These are phyloP conservation scores for Geranomyces michiganensis DNA, from an alignment of 192 early-diverging fungal genomes.

Conservation along the genomic window DNA sequence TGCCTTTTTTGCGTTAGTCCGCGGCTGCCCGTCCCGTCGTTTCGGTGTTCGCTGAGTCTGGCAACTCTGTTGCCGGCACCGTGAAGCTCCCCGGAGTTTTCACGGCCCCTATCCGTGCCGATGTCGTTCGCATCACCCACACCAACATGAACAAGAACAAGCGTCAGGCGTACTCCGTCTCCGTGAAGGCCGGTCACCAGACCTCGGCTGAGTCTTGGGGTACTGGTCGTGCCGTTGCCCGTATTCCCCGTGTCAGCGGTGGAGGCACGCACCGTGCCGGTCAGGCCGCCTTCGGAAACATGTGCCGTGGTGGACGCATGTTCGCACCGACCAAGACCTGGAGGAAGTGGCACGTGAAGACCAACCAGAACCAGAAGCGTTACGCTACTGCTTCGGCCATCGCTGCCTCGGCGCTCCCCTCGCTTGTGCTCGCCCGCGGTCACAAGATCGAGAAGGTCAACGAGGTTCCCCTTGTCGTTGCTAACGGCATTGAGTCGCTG, in stretches of 20 bases:
- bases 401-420: conserved; percentile 89
- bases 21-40: conserved; percentile 80
- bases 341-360: conserved; percentile 99
- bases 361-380: conserved; percentile 97
- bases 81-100: conserved; percentile 88
- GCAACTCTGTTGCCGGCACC: conserved; percentile 70
- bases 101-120: conserved; percentile 95
- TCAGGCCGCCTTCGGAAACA: conserved; percentile 99
- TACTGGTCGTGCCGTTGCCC: conserved; percentile 94
- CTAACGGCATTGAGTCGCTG: conserved; percentile 76
- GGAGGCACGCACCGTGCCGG: conserved; percentile 96
- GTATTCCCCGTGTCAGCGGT: conserved; percentile 98
- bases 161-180: conserved; percentile 95
- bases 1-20: conserved; percentile 17
- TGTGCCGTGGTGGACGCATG: conserved; percentile 99
- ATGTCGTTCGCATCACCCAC: conserved; percentile 88
- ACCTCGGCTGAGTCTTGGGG: conserved; percentile 98
- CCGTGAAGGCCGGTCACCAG: conserved; percentile 96
- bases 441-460: conserved; percentile 90
- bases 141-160: conserved; percentile 99
- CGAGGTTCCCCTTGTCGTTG: conserved; percentile 93
- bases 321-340: conserved; percentile 99
- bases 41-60: conserved; percentile 83
- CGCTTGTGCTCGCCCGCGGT: conserved; percentile 94
- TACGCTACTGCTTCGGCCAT: conserved; percentile 96